Evolutionary conservation across 208 protist species (phyloP).

Genomic region (Trypanosomatidae sp.): DNA sequence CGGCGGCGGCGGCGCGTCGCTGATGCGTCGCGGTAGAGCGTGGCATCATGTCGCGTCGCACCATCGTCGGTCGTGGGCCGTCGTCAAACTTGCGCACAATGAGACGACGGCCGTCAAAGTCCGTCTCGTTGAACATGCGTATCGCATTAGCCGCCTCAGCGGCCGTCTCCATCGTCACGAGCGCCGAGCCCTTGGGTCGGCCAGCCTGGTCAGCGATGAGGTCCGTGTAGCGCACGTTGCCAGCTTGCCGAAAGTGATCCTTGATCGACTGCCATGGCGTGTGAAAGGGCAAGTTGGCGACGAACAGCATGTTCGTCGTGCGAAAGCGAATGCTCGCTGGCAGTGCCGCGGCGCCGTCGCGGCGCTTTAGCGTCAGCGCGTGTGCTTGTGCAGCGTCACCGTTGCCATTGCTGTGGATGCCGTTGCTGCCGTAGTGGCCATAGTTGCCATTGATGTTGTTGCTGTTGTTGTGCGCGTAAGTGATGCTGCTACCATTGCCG

Average conservation of each 20-base stretch:
- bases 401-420: not conserved
- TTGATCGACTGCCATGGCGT: constrained; percentile 84
- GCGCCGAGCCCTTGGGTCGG: constrained; percentile 64
- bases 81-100: constrained; percentile 80
- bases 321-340: constrained; percentile 20
- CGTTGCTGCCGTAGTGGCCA: too few relatives aligned
- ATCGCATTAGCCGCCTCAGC: constrained; percentile 68
- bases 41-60: constrained; percentile 71
- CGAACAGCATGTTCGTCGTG: constrained; percentile 73
- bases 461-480: too few relatives aligned
- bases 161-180: constrained; percentile 67
- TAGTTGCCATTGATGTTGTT: too few relatives aligned
- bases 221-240: constrained; percentile 79
- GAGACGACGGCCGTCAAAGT: constrained; percentile 78
- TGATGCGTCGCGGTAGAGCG: constrained; percentile 7
- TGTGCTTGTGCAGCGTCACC: constrained; percentile 20
- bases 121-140: constrained; percentile 67
- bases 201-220: constrained; percentile 66
- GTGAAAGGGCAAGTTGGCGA: constrained; percentile 79
- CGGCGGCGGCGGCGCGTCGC: too few relatives aligned
- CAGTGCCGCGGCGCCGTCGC: constrained; percentile 8
- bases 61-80: constrained; percentile 52
- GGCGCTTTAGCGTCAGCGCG: constrained; percentile 11
- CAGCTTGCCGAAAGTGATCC: constrained; percentile 72
- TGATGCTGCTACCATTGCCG: too few relatives aligned